These are phyloP conservation scores for Candida schatavii DNA, from an alignment of 805 yeast species.

Conservation along the genomic window DNA sequence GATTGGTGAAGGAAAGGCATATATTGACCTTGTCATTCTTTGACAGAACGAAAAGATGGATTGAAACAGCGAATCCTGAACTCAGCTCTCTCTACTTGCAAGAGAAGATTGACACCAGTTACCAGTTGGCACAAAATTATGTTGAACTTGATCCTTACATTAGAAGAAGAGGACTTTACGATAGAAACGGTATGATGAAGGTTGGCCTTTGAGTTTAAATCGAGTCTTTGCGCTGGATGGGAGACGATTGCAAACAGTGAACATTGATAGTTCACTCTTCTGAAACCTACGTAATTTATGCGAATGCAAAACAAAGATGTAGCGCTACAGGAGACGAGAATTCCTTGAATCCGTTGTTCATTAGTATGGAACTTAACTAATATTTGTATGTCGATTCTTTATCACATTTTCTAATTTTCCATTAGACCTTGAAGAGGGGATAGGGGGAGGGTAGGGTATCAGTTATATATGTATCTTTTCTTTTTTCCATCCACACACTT, in stretches of 20 bases:
- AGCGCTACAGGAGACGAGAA: no score
- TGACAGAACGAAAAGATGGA: conserved; percentile 70
- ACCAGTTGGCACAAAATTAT: conserved; percentile 57
- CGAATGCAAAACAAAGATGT: no score
- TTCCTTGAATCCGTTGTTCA: no score
- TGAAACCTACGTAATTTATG: no score
- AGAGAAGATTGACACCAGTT: conserved; percentile 53
- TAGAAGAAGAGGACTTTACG: conserved; percentile 72
- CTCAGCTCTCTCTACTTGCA: conserved; percentile 44
- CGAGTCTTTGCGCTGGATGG: no score
- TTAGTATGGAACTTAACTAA: no score
- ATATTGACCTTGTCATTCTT: conserved; percentile 51
- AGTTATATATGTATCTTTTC: no score
- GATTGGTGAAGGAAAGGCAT: conserved; percentile 47
- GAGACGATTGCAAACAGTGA: no score
- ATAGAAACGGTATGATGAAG: conserved; percentile 52
- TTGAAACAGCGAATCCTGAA: conserved; percentile 50
- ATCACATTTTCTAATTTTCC: no score
- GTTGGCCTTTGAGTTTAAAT: not conserved
- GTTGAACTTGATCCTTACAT: conserved; percentile 71
- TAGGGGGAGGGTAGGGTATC: not conserved
- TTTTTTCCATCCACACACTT: conserved; percentile 1
- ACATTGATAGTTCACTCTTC: no score
- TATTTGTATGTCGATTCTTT: no score
- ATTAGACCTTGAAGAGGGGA: no score